Evolutionary conservation across 768 basidiomycete species (phyloP), one percentile per base, ranked within the genome.

Genomic region (Trametes elegans): DNA sequence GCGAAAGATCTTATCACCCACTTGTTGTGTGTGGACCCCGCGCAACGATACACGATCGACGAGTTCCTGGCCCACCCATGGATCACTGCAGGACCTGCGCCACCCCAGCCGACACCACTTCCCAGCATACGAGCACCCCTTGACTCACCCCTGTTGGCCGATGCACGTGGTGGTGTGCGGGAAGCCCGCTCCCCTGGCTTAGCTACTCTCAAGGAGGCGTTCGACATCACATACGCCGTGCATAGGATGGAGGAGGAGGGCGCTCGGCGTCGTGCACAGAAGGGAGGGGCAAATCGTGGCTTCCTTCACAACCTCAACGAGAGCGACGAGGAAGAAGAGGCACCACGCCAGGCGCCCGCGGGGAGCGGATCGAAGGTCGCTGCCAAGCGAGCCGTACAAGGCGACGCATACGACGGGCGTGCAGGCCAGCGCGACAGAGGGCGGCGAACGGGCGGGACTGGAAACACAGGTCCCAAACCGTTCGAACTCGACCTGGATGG

Each of bases 221-320:
- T 99, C 71, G 97, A 99, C 70, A 88, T 99, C 66, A 96, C 97
- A 1, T 98, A 98, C 70, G 96, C 97, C 3, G 97, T 99, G 0
- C 97, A 99, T 71, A 86, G 96, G 16, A 98, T 98, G 96, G 96
- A 98, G 69, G 97, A 99, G 71, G 97, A 99, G 71, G 96, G 94
- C 13, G 90, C 90, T 0, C 80, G 91, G 50, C 77, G 92, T 46
- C 81, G 90, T 23, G 92, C 88, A 41, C 89, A 88, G 71, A 85
- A 89, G 50, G 87, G 86, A 16, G 92, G 88, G 26, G 88, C 85
- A 0, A 94, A 93, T 19, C 80, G 84, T 46, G 90, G 90, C 4
- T 91, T 89, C 76, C 73, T 98, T 19, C 79, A 78, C 8, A 92
- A 88, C 5, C 78, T 99, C 60, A 97, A 98, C 69, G 97, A 98